Conservation (phyloP, 2,329 filamentous ascomycete species). For the Neofusicoccum ribis region DNA sequence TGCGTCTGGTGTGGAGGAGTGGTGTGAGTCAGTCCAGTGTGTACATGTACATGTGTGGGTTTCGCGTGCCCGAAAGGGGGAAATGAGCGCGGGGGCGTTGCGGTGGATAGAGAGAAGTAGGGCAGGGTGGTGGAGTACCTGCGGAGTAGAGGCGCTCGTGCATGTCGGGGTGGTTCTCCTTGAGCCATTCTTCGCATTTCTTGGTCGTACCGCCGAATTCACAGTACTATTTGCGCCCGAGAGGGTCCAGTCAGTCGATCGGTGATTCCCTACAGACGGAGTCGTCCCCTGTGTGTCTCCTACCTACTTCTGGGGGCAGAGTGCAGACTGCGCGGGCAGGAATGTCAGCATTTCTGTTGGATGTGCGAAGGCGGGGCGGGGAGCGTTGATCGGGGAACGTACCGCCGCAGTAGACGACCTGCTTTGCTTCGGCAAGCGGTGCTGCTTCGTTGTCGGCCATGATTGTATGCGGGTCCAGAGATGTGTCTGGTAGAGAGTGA, state of each 20-base stretch:
- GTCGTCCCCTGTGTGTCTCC: conserved; percentile 24
- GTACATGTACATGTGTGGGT: no score
- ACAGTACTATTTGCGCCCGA: conserved; percentile 71
- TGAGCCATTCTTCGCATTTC: conserved; percentile 96
- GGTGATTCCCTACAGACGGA: neutral
- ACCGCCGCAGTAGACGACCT: conserved; percentile 64
- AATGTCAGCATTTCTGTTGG: neutral
- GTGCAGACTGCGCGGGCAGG: conserved; percentile 55
- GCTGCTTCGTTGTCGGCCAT: conserved; percentile 24
- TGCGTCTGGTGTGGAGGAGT: conserved; percentile 46
- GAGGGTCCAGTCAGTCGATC: neutral
- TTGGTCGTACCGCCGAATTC: conserved; percentile 96
- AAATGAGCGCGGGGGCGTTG: no score
- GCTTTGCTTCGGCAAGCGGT: conserved; percentile 45
- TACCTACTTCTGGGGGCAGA: conserved; percentile 66
- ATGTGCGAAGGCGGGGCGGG: neutral
- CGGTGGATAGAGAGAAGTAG: no score
- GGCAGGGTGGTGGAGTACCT: conserved; percentile 52
- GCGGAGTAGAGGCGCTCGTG: conserved; percentile 83
- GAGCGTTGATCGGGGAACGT: conserved; percentile 27
- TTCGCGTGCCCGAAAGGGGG: no score
- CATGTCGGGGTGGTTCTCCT: conserved; percentile 69
- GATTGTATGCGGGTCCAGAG: neutral
- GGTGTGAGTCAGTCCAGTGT: neutral
- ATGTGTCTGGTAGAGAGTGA: neutral